Evolutionary conservation across 2,329 filamentous ascomycete genomes (phyloP), one percentile per base, ranked within the genome.

Genomic region (Westerdykella aurantiaca): DNA sequence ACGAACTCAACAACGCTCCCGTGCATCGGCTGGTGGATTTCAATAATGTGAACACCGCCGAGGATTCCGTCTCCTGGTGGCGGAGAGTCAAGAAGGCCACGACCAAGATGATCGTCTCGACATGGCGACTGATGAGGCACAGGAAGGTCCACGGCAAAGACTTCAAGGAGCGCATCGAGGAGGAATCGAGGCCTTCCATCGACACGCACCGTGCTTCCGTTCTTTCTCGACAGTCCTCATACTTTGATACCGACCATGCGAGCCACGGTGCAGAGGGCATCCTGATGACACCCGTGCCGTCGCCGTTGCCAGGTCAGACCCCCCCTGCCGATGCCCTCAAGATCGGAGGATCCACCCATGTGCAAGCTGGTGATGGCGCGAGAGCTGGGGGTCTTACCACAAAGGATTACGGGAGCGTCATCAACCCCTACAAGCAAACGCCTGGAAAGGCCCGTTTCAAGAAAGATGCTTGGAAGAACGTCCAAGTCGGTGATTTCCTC

Each of bases 401-500:
- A n/a, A 56, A 65, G 9, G 75, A 77, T 50, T 80, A 79, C 55
- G 83, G 83, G 42, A 85, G 73, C 58, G 64, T 98, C 33, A 78
- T 97, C 52, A 87, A 97, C 61, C 81, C 80, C 23, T 76, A 80
- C 38, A 76, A 81, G 47, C 75, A 80, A 12, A 72, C 78, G 0
- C 74, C 80, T 4, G 86, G 85, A 42, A 85, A 79, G 39, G 88
- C 90, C 29, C 80, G 86, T 18, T 98, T 98, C 70, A 91, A 95
- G 67, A 86, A 85, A 56, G 90, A 96, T 60, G 83, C 82, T 35
- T 98, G 93, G 93, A 98, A 98, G 70, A 95, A 83, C 57, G 78
- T 98, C 12, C 83, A 90, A 57, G 93, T 98, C 7, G 93, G 93
- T 38, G 93, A 98, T 67, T 97, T 95, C 68, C 85, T 98, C 43